Base-by-base conservation (phyloP, 2,329 filamentous ascomycete genomes). In the Diaporthe sp. region DNA sequence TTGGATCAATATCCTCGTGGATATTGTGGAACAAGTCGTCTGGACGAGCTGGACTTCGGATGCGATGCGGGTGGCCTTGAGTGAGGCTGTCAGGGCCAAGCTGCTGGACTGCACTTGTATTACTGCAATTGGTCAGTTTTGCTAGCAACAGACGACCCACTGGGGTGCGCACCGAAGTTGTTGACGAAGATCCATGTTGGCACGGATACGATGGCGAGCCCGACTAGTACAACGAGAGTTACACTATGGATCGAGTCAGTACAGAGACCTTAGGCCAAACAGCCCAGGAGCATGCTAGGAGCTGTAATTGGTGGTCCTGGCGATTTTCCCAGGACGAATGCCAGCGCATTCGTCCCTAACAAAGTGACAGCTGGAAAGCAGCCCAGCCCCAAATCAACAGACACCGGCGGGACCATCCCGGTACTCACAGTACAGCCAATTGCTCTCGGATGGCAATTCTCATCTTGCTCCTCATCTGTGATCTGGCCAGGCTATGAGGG, bases 371-470 rank as follows among this genome's bases (percentile, higher is more conserved):
- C 47, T 10, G 31, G 37, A 31, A 5, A 51, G 17, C 44, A 68
- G 44, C 31, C 6, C 13, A n/a, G 15, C 31, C 31, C 7, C 47
- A 31, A 12, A 13, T 22, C 34, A 28, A 28, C n/a, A 42, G 34
- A 34, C n/a, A 37, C 17, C 4, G 15, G n/a, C 22, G 34, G 20
- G 61, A 65, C n/a, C 10, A 22, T 53, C 22, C 47, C 34, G 15
- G 47, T 25, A 70, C 65, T 70, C 31, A 70, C 78, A 98, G 89
- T 83, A 92, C 88, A 79, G 92, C 94, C 80, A 98, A 89, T 90
- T 98, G 96, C 86, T 96, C 93, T 79, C 95, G 91, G 81, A 98
- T 98, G 75, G 94, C 93, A 83, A 98, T 91, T 84, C 95, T 92
- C 94, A 98, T 96, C 80, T 84, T 88, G 53, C 37, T 51, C 49